Conservation (phyloP, 768 basidiomycete genomes). For the Mycena galericulata region DNA sequence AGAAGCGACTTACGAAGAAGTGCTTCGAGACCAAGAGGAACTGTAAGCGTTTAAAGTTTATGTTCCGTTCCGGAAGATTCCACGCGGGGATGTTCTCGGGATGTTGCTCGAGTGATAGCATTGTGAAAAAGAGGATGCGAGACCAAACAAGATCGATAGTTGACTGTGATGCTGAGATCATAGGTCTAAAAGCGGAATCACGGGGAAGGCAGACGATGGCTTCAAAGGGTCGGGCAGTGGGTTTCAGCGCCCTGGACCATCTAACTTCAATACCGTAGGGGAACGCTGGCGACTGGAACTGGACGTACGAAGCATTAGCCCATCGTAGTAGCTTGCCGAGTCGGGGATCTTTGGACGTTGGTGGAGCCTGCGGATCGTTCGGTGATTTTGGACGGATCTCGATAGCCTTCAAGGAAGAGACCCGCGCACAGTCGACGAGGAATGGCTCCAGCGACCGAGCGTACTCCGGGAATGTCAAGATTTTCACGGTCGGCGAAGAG, state of each 20-base stretch:
- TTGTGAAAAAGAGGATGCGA: slow-evolving; percentile 5
- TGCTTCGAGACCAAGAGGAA: background rate
- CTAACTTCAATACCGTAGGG: background rate
- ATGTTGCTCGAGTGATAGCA: slow-evolving; percentile 1
- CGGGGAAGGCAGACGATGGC: background rate
- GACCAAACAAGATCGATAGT: background rate
- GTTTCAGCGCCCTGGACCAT: background rate
- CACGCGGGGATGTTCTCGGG: background rate
- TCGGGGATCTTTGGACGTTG: background rate
- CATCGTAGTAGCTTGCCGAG: background rate
- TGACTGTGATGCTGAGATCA: background rate
- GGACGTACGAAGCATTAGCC: background rate
- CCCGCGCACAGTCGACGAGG: slow-evolving; percentile 1
- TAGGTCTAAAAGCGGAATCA: background rate
- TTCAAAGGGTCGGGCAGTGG: background rate
- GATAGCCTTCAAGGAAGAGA: background rate
- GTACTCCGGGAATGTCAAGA: background rate
- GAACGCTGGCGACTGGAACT: background rate
- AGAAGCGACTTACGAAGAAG: background rate
- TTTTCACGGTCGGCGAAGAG: background rate
- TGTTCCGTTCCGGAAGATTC: background rate
- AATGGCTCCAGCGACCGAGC: background rate
- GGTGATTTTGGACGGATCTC: background rate
- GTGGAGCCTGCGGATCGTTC: background rate
- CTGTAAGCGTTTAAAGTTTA: background rate